Evolutionary conservation across 176 grass and related monocot genomes (phyloP).

Genomic region (Cenchrus fungigraminus): DNA sequence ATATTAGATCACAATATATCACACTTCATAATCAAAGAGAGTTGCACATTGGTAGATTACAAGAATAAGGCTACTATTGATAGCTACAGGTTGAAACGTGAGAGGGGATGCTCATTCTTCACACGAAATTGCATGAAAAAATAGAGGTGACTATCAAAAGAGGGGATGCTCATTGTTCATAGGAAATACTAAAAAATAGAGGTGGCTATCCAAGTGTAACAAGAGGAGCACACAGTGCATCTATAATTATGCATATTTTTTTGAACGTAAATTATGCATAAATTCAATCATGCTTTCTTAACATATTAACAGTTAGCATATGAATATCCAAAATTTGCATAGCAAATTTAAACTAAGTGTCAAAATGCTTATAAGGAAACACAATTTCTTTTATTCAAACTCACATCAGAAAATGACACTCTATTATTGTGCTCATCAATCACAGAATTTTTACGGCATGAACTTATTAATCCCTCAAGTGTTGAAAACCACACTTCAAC

Average conservation of each 20-base stretch:
- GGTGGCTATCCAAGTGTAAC: not conserved
- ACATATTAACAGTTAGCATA: not conserved
- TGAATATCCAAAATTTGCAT: not conserved
- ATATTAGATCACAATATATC: conserved; percentile 2
- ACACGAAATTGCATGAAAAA: conserved; percentile 6
- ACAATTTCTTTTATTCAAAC: conserved; percentile 29
- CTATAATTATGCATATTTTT: not conserved
- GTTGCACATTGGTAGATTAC: not conserved
- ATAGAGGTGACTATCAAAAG: not conserved
- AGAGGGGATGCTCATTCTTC: conserved; percentile 8
- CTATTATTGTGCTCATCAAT: conserved; percentile 60
- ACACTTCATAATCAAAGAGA: conserved; percentile 17
- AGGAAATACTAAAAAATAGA: conserved; percentile 12
- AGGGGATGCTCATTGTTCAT: conserved; percentile 6
- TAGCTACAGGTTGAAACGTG: not conserved
- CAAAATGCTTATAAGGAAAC: not conserved
- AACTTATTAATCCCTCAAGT: conserved; percentile 67
- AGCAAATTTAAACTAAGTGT: not conserved
- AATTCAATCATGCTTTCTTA: not conserved
- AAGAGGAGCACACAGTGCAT: not conserved
- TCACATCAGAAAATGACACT: conserved; percentile 80
- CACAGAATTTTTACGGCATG: conserved; percentile 45
- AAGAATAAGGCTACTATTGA: not conserved
- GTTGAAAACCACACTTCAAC: conserved; percentile 88
- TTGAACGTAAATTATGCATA: not conserved